phyloP scores from a whole-genome alignment of 345 rosid species.

The Cochlearia excelsa region DNA sequence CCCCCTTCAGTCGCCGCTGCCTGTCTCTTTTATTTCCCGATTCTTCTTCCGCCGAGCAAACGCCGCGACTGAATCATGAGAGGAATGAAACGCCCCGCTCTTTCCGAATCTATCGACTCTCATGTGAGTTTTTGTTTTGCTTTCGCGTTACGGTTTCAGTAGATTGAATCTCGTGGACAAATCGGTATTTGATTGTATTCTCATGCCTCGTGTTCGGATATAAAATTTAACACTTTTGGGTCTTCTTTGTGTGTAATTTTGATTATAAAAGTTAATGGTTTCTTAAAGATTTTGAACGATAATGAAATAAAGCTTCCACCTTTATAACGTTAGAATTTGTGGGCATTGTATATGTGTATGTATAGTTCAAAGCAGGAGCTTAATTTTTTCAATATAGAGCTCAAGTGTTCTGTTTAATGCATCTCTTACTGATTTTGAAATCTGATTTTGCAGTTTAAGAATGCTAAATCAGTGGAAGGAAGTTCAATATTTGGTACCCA shows the following conservation, averaged over 20 bases:
- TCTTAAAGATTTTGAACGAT: slow-evolving; percentile 5
- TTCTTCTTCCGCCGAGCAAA: slow-evolving; percentile 18
- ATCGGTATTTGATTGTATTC: slow-evolving; percentile 9
- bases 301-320: slow-evolving; percentile 12
- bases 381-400: neutral
- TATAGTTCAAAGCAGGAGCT: neutral
- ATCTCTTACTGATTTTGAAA: too few relatives aligned
- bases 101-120: slow-evolving; percentile 53
- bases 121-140: slow-evolving; percentile 46
- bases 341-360: slow-evolving; percentile 7
- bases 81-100: slow-evolving; percentile 65
- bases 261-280: neutral
- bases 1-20: slow-evolving; percentile 15
- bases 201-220: too few relatives aligned
- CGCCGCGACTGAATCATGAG: slow-evolving; percentile 43
- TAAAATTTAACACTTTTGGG: too few relatives aligned
- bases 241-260: neutral
- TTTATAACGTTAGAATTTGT: slow-evolving; percentile 2
- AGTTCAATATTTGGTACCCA: slow-evolving; percentile 44
- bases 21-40: slow-evolving; percentile 6
- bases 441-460: slow-evolving; percentile 51
- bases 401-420: neutral
- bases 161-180: slow-evolving; percentile 23
- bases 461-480: slow-evolving; percentile 65
- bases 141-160: neutral